Evolutionary conservation across 768 basidiomycete genomes (phyloP).

Genomic region (Xerocomellus chrysenteron): DNA sequence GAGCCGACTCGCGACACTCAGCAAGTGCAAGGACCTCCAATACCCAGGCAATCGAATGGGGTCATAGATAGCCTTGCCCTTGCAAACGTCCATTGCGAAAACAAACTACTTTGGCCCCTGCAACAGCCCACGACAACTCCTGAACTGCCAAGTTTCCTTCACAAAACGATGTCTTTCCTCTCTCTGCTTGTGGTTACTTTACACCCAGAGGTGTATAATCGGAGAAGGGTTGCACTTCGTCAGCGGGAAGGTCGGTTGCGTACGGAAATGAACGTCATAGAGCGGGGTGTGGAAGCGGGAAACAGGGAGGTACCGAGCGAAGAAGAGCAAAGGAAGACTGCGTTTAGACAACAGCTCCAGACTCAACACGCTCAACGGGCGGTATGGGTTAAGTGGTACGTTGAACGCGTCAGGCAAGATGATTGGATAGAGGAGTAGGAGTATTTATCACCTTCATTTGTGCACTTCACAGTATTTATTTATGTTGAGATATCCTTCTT

Average conservation of each 20-base stretch:
- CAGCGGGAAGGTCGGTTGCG: conserved; percentile 64
- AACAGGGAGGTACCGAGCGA: conserved; percentile 33
- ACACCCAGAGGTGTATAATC: conserved; percentile 75
- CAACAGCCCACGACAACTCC: conserved; percentile 14
- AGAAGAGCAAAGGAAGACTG: conserved; percentile 28
- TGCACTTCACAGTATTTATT: not conserved
- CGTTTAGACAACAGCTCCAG: conserved; percentile 42
- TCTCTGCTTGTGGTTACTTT: conserved; percentile 58
- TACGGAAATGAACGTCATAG: conserved; percentile 55
- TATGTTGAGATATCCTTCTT: not conserved
- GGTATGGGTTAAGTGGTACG: conserved; percentile 62
- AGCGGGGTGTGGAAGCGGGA: conserved; percentile 26
- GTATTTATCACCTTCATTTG: conserved; percentile 2
- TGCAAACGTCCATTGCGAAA: conserved; percentile 57
- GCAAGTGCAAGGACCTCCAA: conserved; percentile 29
- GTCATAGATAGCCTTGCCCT: conserved; percentile 54
- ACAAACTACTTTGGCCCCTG: conserved; percentile 44
- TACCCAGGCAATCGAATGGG: conserved; percentile 30
- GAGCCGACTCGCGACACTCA: conserved; percentile 15
- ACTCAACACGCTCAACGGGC: conserved; percentile 53
- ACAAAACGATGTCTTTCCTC: conserved; percentile 54
- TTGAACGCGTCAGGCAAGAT: conserved; percentile 58
- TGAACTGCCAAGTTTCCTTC: conserved; percentile 47
- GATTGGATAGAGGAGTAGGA: conserved; percentile 68
- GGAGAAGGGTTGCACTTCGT: conserved; percentile 56